Percentiles rank a stretch among this genome's conserved stretches.
These are phyloP conservation scores for Phytophthora megakarya DNA, from an alignment of 352 stramenopile species.

Conservation along the genomic window DNA sequence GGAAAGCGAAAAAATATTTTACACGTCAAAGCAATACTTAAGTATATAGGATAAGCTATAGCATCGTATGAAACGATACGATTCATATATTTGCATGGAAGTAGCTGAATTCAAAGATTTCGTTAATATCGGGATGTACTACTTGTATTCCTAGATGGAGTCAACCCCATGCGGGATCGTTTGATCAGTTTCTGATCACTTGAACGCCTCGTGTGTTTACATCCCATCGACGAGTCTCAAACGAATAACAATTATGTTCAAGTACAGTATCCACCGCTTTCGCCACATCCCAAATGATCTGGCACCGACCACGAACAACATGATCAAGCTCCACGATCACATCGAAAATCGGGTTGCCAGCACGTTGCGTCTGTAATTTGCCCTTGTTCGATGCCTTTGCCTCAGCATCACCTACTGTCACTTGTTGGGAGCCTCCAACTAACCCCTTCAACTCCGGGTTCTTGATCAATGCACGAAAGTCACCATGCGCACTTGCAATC, in stretches of 20 bases:
- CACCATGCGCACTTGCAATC: conserved; percentile 86
- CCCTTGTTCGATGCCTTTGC: conserved; percentile 36
- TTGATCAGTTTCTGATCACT: too few species aligned
- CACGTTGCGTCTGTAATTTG: conserved; percentile 54
- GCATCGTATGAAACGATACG: too few species aligned
- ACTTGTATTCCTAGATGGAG: too few species aligned
- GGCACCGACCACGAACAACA: conserved; percentile 54
- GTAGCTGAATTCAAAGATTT: too few species aligned
- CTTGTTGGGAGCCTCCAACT: conserved; percentile 72
- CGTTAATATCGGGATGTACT: too few species aligned
- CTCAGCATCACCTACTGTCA: conserved; percentile 66
- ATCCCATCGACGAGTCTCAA: conserved; percentile 47
- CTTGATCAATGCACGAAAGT: conserved; percentile 82
- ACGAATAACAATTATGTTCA: conserved; percentile 38
- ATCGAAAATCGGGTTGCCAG: conserved; percentile 76
- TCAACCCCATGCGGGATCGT: too few species aligned
- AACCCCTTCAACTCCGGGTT: conserved; percentile 84
- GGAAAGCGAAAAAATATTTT: too few species aligned
- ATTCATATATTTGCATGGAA: too few species aligned
- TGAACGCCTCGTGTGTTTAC: conserved; percentile 37
- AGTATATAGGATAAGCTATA: too few species aligned
- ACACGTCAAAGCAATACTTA: too few species aligned
- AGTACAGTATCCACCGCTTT: conserved; percentile 78
- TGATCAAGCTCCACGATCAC: conserved; percentile 84
- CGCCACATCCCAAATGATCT: conserved; percentile 68